phyloP scores from a whole-genome alignment of 2,329 filamentous ascomycete genomes.

The Zymoseptoria pseudotritici region DNA sequence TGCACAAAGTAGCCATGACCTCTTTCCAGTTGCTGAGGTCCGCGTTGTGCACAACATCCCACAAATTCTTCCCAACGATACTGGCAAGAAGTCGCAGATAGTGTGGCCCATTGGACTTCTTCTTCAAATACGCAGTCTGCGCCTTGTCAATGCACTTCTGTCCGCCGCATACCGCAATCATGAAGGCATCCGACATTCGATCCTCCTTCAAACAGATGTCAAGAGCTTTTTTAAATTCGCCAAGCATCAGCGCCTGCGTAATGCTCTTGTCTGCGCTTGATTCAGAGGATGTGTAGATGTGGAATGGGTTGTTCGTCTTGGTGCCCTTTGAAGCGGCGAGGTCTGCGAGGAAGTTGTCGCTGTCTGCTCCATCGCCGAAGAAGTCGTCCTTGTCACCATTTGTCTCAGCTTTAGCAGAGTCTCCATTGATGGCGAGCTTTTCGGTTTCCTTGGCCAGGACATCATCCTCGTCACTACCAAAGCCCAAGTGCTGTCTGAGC shows the following conservation, averaged over 20 bases:
- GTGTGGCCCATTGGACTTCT: slow-evolving; percentile 74
- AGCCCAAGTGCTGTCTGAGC: slow-evolving; percentile 85
- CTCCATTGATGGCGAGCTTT: slow-evolving; percentile 44
- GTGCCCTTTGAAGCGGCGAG: slow-evolving; percentile 82
- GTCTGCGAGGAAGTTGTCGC: slow-evolving; percentile 79
- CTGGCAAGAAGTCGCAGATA: slow-evolving; percentile 86
- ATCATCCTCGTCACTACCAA: slow-evolving; percentile 52
- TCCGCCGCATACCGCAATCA: slow-evolving; percentile 94
- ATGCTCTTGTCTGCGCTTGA: slow-evolving; percentile 77
- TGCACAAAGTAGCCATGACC: slow-evolving; percentile 91
- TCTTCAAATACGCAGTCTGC: slow-evolving; percentile 81
- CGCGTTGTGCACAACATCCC: slow-evolving; percentile 96
- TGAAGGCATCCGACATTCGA: slow-evolving; percentile 89
- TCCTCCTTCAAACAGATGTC: slow-evolving; percentile 83
- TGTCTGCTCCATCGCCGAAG: slow-evolving; percentile 66
- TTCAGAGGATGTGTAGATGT: slow-evolving; percentile 78
- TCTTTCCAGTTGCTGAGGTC: slow-evolving; percentile 93
- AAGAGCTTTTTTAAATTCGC: slow-evolving; percentile 82
- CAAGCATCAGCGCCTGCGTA: slow-evolving; percentile 79
- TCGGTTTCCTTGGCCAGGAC: slow-evolving; percentile 35
- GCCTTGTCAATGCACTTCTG: slow-evolving; percentile 91
- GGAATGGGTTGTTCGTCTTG: slow-evolving; percentile 91
- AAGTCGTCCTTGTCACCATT: slow-evolving; percentile 46
- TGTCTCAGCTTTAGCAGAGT: slow-evolving; percentile 40
- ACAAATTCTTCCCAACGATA: slow-evolving; percentile 91